These are phyloP conservation scores for Diospyros lotus DNA, from an alignment of 148 eudicot species.

Conservation along the genomic window DNA sequence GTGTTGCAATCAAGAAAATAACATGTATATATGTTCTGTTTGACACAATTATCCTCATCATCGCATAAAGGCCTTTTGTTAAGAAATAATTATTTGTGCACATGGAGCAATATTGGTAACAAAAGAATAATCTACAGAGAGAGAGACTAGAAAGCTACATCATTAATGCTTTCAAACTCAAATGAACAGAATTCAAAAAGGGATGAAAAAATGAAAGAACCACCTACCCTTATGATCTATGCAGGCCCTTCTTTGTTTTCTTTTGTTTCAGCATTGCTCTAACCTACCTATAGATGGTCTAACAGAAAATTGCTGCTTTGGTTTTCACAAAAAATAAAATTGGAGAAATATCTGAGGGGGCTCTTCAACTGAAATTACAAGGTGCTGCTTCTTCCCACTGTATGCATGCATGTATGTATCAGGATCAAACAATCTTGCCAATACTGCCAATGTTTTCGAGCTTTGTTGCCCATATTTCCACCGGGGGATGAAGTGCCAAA, in stretches of 20 bases:
- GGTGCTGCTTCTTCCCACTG: constrained; percentile 1
- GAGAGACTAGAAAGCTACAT: not conserved
- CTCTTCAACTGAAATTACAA: not conserved
- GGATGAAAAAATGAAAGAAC: not conserved
- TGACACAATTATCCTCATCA: not conserved
- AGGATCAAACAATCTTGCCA: not conserved
- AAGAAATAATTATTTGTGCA: not conserved
- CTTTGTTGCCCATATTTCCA: not conserved
- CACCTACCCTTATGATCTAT: not conserved
- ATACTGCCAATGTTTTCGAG: not conserved
- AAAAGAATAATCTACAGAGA: constrained; percentile 6
- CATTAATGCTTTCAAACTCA: not conserved
- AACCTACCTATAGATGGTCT: not conserved
- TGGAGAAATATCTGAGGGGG: not conserved
- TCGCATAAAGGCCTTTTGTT: not conserved
- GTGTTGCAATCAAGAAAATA: too few species aligned
- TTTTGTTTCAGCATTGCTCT: not conserved
- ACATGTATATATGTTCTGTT: too few species aligned
- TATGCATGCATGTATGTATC: not conserved
- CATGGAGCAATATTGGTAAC: not conserved
- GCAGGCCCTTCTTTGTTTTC: not conserved
- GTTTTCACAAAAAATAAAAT: too few species aligned
- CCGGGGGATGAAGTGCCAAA: not conserved
- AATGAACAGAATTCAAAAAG: not conserved
- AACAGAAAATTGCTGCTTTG: not conserved